Base-by-base conservation (phyloP, 2,329 filamentous ascomycete genomes). In the Trichoderma koningiopsis region DNA sequence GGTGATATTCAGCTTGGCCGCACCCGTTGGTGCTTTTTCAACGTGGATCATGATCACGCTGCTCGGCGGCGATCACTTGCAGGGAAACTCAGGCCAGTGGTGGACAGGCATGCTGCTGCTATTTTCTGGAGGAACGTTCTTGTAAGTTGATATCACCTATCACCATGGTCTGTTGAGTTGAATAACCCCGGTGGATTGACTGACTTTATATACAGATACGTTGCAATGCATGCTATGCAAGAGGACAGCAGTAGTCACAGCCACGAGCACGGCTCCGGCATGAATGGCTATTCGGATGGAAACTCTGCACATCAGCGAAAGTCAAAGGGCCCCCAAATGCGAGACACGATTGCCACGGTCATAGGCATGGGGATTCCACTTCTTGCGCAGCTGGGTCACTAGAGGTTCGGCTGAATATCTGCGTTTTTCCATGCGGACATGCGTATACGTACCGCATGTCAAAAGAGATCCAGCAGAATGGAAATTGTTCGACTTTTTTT, bases 211-310 rank as follows among this genome's bases (percentile, higher is more conserved):
- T 22, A 40, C 35, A 96, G 93, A 74, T 97, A 98, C 76, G 96
- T 99, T 55, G 96, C 96, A 0, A 97, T 98, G 94, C 96, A 99
- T 77, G 94, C 94, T 0, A 97, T 98, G 93, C 92, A 96, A 77
- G 94, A 97, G 76, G 88, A 90, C 27, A 82, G 84, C 63, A 79
- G 80, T 10, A 77, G 81, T 2, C 81, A 85, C 35, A 79, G 82
- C 63, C 84, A 89, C 72, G 83, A 88, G n/a, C 83, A 87, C 69
- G 79, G 82, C 63, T 74, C 79, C 0, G 75, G 77, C 5, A 76
- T 80, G 43, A 89, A 90, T 71, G 85, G 88, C 63, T 88, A 88
- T 75, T 75, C 82, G 7, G 87, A 90, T 24, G 80, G 81, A 3
- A 79, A 77, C 59, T 75, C 78, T 19, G 68, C 78, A 43, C 75